Percentiles rank a stretch among this genome's conserved stretches.
phyloP scores from a whole-genome alignment of 192 early-diverging fungal species.

The Diversispora epigaea region DNA sequence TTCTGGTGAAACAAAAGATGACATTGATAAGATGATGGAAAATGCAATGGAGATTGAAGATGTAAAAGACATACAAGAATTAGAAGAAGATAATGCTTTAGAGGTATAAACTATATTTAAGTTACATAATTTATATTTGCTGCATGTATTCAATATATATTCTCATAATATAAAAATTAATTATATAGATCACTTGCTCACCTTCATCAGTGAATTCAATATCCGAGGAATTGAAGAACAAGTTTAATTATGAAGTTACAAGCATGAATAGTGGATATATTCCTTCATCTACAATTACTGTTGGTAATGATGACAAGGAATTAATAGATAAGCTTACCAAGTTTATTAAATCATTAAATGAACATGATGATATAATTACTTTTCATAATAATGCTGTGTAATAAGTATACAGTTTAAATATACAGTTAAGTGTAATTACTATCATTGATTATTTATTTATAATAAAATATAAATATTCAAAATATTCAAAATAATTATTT shows the following conservation, averaged over 20 bases:
- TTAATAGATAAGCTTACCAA: conserved; percentile 46
- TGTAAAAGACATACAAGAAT: conserved; percentile 60
- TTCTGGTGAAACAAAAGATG: conserved; percentile 40
- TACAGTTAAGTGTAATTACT: not conserved
- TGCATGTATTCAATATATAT: not conserved
- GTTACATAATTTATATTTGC: not conserved
- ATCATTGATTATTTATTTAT: too few relatives aligned
- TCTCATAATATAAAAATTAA: not conserved
- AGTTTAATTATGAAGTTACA: conserved; percentile 53
- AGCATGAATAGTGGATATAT: conserved; percentile 59
- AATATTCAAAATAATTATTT: too few relatives aligned
- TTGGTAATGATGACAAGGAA: conserved; percentile 45
- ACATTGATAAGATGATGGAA: conserved; percentile 59
- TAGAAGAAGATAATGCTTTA: conserved; percentile 43
- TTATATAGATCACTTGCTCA: conserved; percentile 48
- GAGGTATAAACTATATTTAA: conserved; percentile 41
- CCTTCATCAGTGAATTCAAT: conserved; percentile 52
- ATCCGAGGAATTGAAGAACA: conserved; percentile 42
- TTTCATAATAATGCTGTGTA: conserved; percentile 52
- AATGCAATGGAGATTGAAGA: conserved; percentile 56
- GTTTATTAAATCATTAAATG: conserved; percentile 57
- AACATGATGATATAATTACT: conserved; percentile 63
- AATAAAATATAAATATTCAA: too few relatives aligned
- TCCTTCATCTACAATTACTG: conserved; percentile 43
- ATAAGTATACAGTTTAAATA: not conserved